Evolutionary conservation across 768 basidiomycete species (phyloP).

Genomic region (Lactifluus rugatus): DNA sequence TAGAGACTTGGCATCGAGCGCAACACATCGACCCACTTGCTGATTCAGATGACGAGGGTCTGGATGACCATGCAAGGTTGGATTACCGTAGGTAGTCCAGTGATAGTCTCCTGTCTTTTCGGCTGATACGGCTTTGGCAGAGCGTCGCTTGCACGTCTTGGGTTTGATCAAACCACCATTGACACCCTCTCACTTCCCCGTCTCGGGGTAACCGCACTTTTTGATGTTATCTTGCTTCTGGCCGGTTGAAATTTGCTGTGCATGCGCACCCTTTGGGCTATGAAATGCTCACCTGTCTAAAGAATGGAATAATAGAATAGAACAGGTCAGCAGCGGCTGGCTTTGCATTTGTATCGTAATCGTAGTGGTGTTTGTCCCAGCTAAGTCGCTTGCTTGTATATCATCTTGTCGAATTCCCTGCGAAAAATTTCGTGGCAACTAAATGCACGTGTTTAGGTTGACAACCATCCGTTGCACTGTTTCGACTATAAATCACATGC

Average conservation of each 20-base stretch:
- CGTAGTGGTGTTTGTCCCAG: not conserved
- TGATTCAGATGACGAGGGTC: constrained; percentile 65
- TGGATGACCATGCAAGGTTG: constrained; percentile 49
- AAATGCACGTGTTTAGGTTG: not conserved
- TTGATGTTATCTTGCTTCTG: not conserved
- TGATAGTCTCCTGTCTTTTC: not conserved
- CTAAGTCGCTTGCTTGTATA: not conserved
- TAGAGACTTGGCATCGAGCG: constrained; percentile 69
- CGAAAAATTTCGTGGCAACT: not conserved
- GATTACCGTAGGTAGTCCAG: constrained; percentile 50
- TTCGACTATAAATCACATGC: not conserved
- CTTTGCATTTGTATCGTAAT: not conserved
- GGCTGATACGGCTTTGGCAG: not conserved
- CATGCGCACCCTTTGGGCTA: constrained; percentile 1
- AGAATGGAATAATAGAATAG: not conserved
- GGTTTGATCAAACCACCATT: constrained; percentile 10
- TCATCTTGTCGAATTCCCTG: not conserved
- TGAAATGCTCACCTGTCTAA: not conserved
- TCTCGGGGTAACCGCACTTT: constrained; percentile 2
- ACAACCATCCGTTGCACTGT: not conserved
- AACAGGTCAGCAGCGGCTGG: not conserved
- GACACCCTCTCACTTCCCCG: constrained; percentile 6
- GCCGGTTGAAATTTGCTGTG: not conserved
- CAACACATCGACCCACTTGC: constrained; percentile 52
- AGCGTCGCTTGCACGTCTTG: constrained; percentile 19